These are phyloP conservation scores for Pilobolus umbonatus DNA, from an alignment of 192 early-diverging fungal species.

Conservation along the genomic window DNA sequence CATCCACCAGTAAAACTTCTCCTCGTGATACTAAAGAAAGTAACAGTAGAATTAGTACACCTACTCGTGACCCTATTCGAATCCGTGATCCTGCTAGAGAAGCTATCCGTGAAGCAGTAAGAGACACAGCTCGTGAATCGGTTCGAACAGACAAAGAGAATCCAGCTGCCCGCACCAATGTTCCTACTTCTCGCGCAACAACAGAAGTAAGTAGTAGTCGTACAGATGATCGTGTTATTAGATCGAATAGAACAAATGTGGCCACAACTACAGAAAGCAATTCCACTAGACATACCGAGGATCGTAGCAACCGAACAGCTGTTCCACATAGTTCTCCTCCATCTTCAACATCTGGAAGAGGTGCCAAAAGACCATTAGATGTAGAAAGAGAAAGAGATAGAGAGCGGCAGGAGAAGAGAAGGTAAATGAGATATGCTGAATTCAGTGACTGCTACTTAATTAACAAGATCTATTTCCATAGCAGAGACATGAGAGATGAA, in stretches of 20 bases:
- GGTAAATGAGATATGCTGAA: neutral
- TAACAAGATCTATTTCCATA: neutral
- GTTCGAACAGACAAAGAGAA: too few species aligned
- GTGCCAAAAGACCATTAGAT: neutral
- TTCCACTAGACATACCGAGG: too few species aligned
- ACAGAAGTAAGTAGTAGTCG: neutral
- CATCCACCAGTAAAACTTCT: neutral
- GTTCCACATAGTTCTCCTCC: neutral
- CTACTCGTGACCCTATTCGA: constrained; percentile 3
- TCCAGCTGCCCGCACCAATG: neutral
- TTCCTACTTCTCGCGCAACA: neutral
- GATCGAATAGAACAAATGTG: too few species aligned
- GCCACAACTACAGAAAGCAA: too few species aligned
- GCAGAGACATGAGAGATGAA: neutral
- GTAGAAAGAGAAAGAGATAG: neutral
- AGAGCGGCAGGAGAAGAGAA: constrained; percentile 3
- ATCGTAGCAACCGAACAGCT: too few species aligned
- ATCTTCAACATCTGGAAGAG: neutral
- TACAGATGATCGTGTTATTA: neutral
- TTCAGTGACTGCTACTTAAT: neutral
- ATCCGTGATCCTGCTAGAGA: constrained; percentile 17
- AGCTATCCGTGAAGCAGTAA: constrained; percentile 19
- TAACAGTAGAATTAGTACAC: constrained; percentile 2
- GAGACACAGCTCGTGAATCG: constrained; percentile 10
- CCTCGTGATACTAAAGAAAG: neutral